Base-by-base conservation (phyloP, 139 green algal genomes). In the Chlamydomonas eustigma region DNA sequence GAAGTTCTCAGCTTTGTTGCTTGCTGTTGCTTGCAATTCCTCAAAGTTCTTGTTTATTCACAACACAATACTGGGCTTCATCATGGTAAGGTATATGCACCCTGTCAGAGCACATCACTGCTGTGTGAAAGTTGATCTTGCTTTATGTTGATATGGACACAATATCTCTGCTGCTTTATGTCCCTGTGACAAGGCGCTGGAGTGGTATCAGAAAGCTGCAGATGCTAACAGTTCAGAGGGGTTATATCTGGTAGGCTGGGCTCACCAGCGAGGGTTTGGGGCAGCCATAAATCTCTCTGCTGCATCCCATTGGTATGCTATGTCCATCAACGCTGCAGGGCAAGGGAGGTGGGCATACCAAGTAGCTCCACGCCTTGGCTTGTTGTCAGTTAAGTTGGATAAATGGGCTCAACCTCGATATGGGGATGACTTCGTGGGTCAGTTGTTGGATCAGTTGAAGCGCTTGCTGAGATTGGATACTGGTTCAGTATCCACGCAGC, bases 231-330 rank as follows among this genome's bases (percentile, higher is more conserved):
- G 78, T 38, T 32, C 64, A 5, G 80, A 84, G 64, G 71, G 75
- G 25, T 37, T 81, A 6, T 84, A 76, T 71, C 66, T 76, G 34
- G 50, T 81, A 35, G 80, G 71, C 71, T 84, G 80, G 80, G 75
- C 51, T 39, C 2, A 51, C 24, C 77, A 84, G 39, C 22, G 72
- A 24, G 80, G 80, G 2, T 39, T 84, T 64, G 78, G 78, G 35
- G 34, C 5, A 1, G 38, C 32, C 67, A 63, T n/a, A 2, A 81
- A 84, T 50, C 44, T 35, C 2, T 76, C 75, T 0, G n/a, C 31
- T 1, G 80, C 80, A 22, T 32, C 28, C 0, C 22, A 70, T 75
- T 39, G 78, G 33, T 84, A 79, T 32, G 2, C 25, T 2, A n/a
- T n/a, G 1, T 18, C 37, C 35, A 79, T 73, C 3, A n/a, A 64